Evolutionary conservation across 2,329 filamentous ascomycete genomes (phyloP), one percentile per base, ranked within the genome.

Genomic region (Cytospora chrysosperma): DNA sequence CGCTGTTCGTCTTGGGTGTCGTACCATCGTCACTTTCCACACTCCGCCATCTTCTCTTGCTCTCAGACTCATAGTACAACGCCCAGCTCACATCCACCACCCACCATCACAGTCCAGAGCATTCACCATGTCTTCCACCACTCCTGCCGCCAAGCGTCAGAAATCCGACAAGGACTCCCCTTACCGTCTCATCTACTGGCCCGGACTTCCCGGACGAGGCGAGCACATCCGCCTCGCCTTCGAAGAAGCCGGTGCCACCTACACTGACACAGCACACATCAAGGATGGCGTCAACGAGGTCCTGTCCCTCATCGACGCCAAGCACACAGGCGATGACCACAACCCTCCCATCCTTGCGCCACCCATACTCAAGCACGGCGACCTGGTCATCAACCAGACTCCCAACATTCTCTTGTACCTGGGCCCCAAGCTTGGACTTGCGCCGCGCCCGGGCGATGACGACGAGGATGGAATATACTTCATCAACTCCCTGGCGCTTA

Each of bases 331-430:
- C 65, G 81, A 86, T 68, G 78, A 73, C 12, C 70, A 75, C 63
- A 92, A 91, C 74, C 84, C 88, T 0, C 89, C 91, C 0, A 72
- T 82, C 8, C 79, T 90, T 53, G 88, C 89, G 0, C 87, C 88
- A 1, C 91, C 91, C 0, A 81, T 87, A 4, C 83, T 94, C 24
- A 82, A 79, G 65, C 81, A 88, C 67, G 87, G 85, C 64, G 76
- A 82, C 49, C 75, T 93, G 8, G 51, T 86, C 50, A 81, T 94
- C 69, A 82, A 77, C 71, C 91, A 94, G 76, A 90, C 88, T 2
- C 80, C 89, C 43, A 91, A 88, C 72, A 92, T 94, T 69, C 79
- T 93, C 19, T 74, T 86, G 9, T 94, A 93, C 73, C 78, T 94
- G 0, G 88, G 83, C 0, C 81, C 82, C 0, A 81, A 77, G 60